phyloP scores from a whole-genome alignment of 2,329 filamentous ascomycete genomes.

The Alternaria alternata region DNA sequence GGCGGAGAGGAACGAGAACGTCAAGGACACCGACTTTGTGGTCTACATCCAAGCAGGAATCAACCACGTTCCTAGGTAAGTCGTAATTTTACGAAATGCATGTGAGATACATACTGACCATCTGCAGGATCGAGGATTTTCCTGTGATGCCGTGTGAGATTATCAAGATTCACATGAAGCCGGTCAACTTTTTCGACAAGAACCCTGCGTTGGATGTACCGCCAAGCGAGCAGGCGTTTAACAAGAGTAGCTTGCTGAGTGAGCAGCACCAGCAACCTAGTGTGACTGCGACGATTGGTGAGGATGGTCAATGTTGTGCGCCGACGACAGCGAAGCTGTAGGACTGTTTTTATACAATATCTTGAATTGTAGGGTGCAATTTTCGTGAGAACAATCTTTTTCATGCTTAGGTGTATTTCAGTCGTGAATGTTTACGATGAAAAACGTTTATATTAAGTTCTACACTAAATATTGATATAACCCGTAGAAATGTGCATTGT shows the following conservation, averaged over 20 bases:
- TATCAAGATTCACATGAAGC: conserved; percentile 65
- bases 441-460: too few species aligned
- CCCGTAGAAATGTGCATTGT: too few species aligned
- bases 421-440: too few species aligned
- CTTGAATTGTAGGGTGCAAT: rapidly evolving
- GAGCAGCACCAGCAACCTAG: conserved; percentile 50
- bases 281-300: conserved; percentile 46
- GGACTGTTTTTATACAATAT: neutral
- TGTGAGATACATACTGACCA: too few species aligned
- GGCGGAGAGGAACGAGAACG: conserved; percentile 61
- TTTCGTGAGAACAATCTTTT: neutral
- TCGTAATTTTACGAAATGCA: too few species aligned
- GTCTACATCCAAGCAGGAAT: conserved; percentile 66
- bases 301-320: conserved; percentile 51
- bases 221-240: conserved; percentile 59
- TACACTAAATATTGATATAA: too few species aligned
- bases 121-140: conserved; percentile 50
- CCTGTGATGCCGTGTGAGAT: conserved; percentile 59
- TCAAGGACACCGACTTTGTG: conserved; percentile 65
- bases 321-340: conserved; percentile 34
- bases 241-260: conserved; percentile 50
- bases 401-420: neutral
- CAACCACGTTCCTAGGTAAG: conserved; percentile 60
- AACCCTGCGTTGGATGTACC: conserved; percentile 69
- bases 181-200: conserved; percentile 66